Evolutionary conservation across 1,139 yeast genomes (phyloP).

Genomic region (Suhomyces bolitotheri): DNA sequence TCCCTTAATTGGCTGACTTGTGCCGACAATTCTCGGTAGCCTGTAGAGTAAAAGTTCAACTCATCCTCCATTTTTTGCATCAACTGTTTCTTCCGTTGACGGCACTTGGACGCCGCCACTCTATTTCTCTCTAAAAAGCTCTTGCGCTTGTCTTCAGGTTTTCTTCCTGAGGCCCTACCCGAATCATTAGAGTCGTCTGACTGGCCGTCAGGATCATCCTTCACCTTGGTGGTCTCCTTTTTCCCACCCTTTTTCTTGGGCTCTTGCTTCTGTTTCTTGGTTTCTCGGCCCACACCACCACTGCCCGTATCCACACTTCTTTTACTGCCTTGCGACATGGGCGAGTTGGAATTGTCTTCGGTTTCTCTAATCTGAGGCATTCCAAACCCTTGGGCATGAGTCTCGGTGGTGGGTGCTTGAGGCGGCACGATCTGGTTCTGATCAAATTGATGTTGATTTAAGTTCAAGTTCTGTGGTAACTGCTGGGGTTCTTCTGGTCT

Average conservation of each 20-base stretch:
- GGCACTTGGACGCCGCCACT: conserved; percentile 92
- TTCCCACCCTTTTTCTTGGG: conserved; percentile 6
- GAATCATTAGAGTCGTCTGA: background rate
- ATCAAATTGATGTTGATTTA: background rate
- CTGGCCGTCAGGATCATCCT: conserved; percentile 10
- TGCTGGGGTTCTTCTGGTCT: background rate
- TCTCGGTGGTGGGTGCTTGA: conserved; percentile 1
- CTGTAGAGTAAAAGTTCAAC: conserved; percentile 63
- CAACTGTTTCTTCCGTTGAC: conserved; percentile 92
- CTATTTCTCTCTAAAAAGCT: conserved; percentile 87
- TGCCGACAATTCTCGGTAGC: conserved; percentile 65
- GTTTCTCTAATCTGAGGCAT: conserved; percentile 9
- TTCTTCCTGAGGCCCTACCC: background rate
- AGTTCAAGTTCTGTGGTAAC: background rate
- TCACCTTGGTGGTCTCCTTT: conserved; percentile 8
- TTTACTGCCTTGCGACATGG: conserved; percentile 12
- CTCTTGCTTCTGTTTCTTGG: conserved; percentile 14
- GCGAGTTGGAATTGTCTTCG: conserved; percentile 2
- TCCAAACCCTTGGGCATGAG: conserved; percentile 3
- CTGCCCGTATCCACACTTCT: conserved; percentile 13
- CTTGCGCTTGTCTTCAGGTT: conserved; percentile 66
- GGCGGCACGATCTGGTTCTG: conserved; percentile 1
- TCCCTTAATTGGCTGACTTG: conserved; percentile 61
- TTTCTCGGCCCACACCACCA: conserved; percentile 1
- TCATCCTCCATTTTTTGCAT: conserved; percentile 81